Conservation (phyloP, 805 yeast species). For the Kodamaea restingae region DNA sequence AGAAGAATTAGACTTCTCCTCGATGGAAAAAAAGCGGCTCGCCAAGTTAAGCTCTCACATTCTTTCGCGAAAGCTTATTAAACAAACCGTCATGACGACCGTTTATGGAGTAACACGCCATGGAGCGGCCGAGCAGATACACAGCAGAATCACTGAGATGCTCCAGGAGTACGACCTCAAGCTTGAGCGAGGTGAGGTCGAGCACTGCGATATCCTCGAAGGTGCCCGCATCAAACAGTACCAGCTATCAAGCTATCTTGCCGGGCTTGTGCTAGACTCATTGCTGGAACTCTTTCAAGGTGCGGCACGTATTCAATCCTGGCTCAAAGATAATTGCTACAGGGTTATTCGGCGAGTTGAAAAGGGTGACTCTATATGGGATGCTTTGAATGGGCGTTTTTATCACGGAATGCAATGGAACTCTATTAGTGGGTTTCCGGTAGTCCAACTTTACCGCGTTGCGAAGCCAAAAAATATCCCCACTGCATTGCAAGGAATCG, state of each 20-base stretch:
- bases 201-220: background rate
- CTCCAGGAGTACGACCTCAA: slow-evolving; percentile 14
- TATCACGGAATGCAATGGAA: slow-evolving; percentile 42
- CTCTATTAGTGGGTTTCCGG: slow-evolving; percentile 37
- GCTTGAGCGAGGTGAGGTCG: slow-evolving; percentile 2
- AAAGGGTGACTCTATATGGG: slow-evolving; percentile 15
- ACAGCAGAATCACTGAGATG: slow-evolving; percentile 19
- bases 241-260: slow-evolving; percentile 15
- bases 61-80: slow-evolving; percentile 31
- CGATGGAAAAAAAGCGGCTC: background rate
- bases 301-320: slow-evolving; percentile 31
- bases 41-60: slow-evolving; percentile 7
- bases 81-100: slow-evolving; percentile 43
- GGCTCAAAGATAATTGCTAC: slow-evolving; percentile 30
- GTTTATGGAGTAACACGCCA: slow-evolving; percentile 41
- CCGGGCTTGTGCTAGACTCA: slow-evolving; percentile 21
- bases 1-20: no score
- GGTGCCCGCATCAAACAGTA: background rate
- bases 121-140: slow-evolving; percentile 37
- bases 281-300: slow-evolving; percentile 29
- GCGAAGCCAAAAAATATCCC: slow-evolving; percentile 11
- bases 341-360: slow-evolving; percentile 26
- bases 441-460: slow-evolving; percentile 33
- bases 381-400: slow-evolving; percentile 12
- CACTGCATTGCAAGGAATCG: slow-evolving; percentile 23